Evolutionary conservation across 805 yeast genomes (phyloP).

Genomic region (Cyberlindnera galapagoensis): DNA sequence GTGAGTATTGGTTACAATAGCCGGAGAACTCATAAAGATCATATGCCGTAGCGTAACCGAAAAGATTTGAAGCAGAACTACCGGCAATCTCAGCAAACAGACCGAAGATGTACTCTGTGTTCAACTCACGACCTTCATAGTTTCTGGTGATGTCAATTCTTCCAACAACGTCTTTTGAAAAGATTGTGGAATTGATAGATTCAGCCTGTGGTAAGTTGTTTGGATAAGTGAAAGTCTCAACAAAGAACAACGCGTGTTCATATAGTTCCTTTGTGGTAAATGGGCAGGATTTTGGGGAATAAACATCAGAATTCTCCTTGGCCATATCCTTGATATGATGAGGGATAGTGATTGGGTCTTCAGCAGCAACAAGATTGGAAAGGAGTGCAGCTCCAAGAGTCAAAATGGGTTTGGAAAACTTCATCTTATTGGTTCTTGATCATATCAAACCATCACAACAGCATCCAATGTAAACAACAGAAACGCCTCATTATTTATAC

Average conservation of each 20-base stretch:
- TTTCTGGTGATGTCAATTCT: constrained; percentile 19
- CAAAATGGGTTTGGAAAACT: no score
- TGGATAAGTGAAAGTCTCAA: constrained; percentile 24
- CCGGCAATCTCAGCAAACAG: constrained; percentile 11
- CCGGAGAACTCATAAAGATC: constrained; percentile 11
- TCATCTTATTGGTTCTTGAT: no score
- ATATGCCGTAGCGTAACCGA: constrained; percentile 13
- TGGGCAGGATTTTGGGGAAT: background rate
- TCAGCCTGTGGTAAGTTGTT: constrained; percentile 12
- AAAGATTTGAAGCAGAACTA: constrained; percentile 9
- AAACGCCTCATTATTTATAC: no score
- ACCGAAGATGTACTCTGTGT: constrained; percentile 23
- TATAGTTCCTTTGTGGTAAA: constrained; percentile 6
- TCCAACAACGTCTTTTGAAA: constrained; percentile 17
- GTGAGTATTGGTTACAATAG: constrained; percentile 9
- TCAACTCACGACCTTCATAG: constrained; percentile 19
- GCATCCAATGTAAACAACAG: no score
- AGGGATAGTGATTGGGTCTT: constrained; percentile 25
- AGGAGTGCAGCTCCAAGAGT: no score
- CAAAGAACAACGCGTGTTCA: constrained; percentile 6
- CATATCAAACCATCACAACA: no score
- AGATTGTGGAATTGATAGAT: constrained; percentile 18
- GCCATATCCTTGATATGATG: constrained; percentile 4
- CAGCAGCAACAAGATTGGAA: no score
- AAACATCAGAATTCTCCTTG: background rate